Base-by-base conservation (phyloP, 2,329 filamentous ascomycete genomes). In the Colletotrichum tanaceti region DNA sequence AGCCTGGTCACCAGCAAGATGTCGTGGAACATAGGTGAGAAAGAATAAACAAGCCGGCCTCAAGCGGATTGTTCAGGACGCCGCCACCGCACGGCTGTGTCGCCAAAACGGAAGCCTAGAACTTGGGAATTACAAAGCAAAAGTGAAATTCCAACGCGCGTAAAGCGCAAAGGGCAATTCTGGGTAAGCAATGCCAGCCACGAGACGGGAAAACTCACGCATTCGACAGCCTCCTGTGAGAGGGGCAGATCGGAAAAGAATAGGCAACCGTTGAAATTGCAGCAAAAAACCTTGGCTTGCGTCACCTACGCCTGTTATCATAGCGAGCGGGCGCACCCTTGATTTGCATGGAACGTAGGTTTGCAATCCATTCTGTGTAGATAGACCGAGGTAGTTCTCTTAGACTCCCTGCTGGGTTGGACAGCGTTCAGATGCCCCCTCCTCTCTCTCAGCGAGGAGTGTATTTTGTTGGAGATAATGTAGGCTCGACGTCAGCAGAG, bases 151-250 rank as follows among this genome's bases (percentile, higher is more conserved):
- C 7, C 2, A 32, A 32, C 28, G 28, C 28, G 28, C 28, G 20
- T 6, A 39, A 24, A 18, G 6, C 38, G 28, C 20, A 13, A 28
- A 32, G 16, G 38, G 28, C 28, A 22, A 46, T 3, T 10, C 11
- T 5, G 20, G 11, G 28, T 35, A 13, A 35, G 49, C 14, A 24
- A 20, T 16, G 14, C 16, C n/a, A 54, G 59, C 60, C 14, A 24
- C 24, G 28, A 14, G 55, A 58, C 53, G 28, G 64, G 60, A 53
- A 52, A 58, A 41, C 58, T 22, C 18, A 52, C 18, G 24, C 38
- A 49, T 20, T 43, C 46, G 47, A 22, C 35, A 41, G 60, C 60
- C 41, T 41, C 22, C 41, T 50, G 10, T 35, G 18, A 43, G 54
- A 32, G 49, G 16, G 18, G 49, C 24, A 32, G 24, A n/a, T 10